Evolutionary conservation across 2,329 filamentous ascomycete genomes (phyloP).

Genomic region (Calonectria pteridis): DNA sequence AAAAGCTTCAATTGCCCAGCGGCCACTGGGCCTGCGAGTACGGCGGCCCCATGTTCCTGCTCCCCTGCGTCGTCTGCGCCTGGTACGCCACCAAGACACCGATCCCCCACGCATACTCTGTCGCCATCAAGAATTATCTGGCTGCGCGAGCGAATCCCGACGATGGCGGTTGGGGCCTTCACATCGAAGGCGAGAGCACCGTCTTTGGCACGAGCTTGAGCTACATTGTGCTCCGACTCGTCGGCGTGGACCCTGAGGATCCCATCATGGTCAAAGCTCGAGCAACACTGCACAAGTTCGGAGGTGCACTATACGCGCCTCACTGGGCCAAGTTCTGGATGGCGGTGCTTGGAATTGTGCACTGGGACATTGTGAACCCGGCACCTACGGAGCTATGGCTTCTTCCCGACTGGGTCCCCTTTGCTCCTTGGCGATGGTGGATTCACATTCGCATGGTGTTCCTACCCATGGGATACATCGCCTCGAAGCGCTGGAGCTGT

Average conservation of each 20-base stretch:
- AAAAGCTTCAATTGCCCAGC: constrained; percentile 86
- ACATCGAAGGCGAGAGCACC: constrained; percentile 93
- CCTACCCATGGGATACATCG: constrained; percentile 90
- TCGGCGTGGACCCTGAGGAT: constrained; percentile 88
- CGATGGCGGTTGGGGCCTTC: constrained; percentile 97
- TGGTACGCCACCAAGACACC: constrained; percentile 93
- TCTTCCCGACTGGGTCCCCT: constrained; percentile 88
- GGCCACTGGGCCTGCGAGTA: constrained; percentile 99
- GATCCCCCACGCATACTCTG: constrained; percentile 82
- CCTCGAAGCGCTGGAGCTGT: constrained; percentile 84
- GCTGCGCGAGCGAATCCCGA: constrained; percentile 85
- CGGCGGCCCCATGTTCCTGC: constrained; percentile 95
- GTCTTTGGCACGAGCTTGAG: constrained; percentile 93
- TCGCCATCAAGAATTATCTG: constrained; percentile 93
- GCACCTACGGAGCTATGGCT: constrained; percentile 95
- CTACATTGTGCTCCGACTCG: constrained; percentile 82
- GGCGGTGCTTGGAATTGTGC: constrained; percentile 81
- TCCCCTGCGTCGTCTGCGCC: constrained; percentile 85
- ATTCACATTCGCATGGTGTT: constrained; percentile 99
- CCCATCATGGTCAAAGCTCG: constrained; percentile 88
- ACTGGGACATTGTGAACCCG: constrained; percentile 95
- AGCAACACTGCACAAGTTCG: constrained; percentile 83
- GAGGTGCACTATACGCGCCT: constrained; percentile 84
- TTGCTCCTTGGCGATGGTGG: constrained; percentile 97
- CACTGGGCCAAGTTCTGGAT: constrained; percentile 99